Evolutionary conservation across 2,329 filamentous ascomycete species (phyloP).

Genomic region (Neofusicoccum laricinum): DNA sequence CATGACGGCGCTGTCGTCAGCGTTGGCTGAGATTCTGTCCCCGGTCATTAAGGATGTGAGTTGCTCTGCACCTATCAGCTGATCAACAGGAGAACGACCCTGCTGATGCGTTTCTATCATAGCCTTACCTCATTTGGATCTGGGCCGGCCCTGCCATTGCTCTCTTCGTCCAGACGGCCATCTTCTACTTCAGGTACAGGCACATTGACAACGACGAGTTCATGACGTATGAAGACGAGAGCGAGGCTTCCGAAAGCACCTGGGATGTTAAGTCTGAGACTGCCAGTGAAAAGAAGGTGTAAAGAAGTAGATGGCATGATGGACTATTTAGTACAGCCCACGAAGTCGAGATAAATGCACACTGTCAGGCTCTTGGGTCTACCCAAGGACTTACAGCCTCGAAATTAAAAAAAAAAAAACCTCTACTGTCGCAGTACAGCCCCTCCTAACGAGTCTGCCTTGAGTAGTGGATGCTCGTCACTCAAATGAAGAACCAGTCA

Average conservation of each 20-base stretch:
- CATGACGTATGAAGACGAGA: conserved; percentile 26
- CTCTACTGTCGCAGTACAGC: too few relatives aligned
- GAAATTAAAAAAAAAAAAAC: too few relatives aligned
- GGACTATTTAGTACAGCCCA: neutral
- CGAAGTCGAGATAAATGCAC: neutral
- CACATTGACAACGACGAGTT: conserved; percentile 50
- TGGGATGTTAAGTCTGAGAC: neutral
- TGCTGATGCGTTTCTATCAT: neutral
- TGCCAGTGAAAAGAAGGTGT: neutral
- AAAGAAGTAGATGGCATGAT: neutral
- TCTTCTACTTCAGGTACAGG: conserved; percentile 49
- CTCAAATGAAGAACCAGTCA: too few relatives aligned
- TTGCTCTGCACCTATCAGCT: neutral
- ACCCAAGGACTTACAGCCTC: too few relatives aligned
- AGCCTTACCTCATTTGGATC: conserved; percentile 24
- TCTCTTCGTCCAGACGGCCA: conserved; percentile 45
- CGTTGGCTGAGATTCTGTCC: conserved; percentile 6
- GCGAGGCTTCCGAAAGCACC: neutral
- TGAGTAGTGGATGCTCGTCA: too few relatives aligned
- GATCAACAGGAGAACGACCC: neutral
- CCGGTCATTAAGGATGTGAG: conserved; percentile 12
- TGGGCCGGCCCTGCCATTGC: conserved; percentile 51
- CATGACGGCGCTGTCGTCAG: conserved; percentile 22
- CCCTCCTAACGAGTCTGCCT: too few relatives aligned
- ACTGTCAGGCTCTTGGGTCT: too few relatives aligned